phyloP scores from a whole-genome alignment of 2,329 filamentous ascomycete genomes.

The Rhinocladiella similis region DNA sequence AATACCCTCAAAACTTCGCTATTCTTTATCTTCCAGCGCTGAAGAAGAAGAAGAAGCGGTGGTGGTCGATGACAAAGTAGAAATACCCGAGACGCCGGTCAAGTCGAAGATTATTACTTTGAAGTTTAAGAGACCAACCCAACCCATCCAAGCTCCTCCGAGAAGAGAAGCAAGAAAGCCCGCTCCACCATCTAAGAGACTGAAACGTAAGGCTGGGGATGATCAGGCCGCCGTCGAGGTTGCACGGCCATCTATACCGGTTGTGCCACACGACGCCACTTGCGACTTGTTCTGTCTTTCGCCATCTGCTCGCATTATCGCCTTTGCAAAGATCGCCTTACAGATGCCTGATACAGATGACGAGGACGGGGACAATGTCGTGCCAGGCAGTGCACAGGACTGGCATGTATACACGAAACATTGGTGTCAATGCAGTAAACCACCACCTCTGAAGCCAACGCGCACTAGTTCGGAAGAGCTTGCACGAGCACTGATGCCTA shows the following conservation, averaged over 20 bases:
- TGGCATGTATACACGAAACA: conserved; percentile 11
- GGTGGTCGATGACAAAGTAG: neutral
- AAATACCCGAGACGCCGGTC: neutral
- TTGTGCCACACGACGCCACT: neutral
- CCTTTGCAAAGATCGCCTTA: conserved; percentile 21
- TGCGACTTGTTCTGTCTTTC: conserved; percentile 21
- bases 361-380: conserved; percentile 13
- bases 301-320: conserved; percentile 18
- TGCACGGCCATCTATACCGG: neutral
- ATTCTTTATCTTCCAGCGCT: conserved; percentile 12
- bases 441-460: neutral
- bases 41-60: conserved; percentile 3
- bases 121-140: conserved; percentile 7
- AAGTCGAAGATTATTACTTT: conserved; percentile 19
- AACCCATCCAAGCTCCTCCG: neutral
- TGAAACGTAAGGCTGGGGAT: neutral
- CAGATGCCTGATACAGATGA: conserved; percentile 21
- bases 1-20: conserved; percentile 21
- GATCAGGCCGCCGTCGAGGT: neutral
- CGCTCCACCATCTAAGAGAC: neutral
- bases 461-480: conserved; percentile 20
- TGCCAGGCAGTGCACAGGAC: conserved; percentile 18
- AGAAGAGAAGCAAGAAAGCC: neutral
- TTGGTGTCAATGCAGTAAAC: conserved; percentile 17
- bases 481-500: conserved; percentile 18